These are phyloP conservation scores for Leptographium flavum DNA, from an alignment of 2,329 filamentous ascomycete species.

Conservation along the genomic window DNA sequence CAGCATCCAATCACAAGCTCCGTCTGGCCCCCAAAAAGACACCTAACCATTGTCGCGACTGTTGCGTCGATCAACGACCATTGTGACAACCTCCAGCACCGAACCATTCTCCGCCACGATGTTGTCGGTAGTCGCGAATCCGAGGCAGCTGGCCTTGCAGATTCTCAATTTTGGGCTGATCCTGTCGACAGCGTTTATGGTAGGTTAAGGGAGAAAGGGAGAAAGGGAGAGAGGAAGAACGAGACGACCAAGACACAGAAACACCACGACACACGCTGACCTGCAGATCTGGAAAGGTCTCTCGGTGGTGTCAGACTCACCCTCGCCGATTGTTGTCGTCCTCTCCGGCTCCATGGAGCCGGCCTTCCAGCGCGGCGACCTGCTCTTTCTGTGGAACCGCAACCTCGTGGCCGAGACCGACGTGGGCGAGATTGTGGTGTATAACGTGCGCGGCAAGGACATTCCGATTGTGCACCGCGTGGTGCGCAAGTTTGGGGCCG, in stretches of 20 bases:
- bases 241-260: too few relatives aligned
- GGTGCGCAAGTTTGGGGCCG: slow-evolving; percentile 56
- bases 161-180: slow-evolving; percentile 84
- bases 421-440: slow-evolving; percentile 40
- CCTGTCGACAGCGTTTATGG: slow-evolving; percentile 84
- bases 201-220: slow-evolving; percentile 17
- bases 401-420: slow-evolving; percentile 40
- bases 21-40: too few relatives aligned
- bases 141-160: slow-evolving; percentile 68
- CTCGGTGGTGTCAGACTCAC: slow-evolving; percentile 60
- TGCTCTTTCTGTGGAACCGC: slow-evolving; percentile 66
- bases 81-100: not conserved
- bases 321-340: slow-evolving; percentile 71
- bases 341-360: slow-evolving; percentile 75
- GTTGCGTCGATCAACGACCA: too few relatives aligned
- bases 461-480: slow-evolving; percentile 96
- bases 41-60: too few relatives aligned
- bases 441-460: slow-evolving; percentile 81
- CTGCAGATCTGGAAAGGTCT: slow-evolving; percentile 75
- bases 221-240: not conserved
- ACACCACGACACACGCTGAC: not conserved
- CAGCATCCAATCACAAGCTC: too few relatives aligned
- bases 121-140: slow-evolving; percentile 56
- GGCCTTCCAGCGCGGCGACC: slow-evolving; percentile 64
- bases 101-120: slow-evolving; percentile 25